phyloP scores from a whole-genome alignment of 192 early-diverging fungal genomes.

The Rhizophagus prolifer region DNA sequence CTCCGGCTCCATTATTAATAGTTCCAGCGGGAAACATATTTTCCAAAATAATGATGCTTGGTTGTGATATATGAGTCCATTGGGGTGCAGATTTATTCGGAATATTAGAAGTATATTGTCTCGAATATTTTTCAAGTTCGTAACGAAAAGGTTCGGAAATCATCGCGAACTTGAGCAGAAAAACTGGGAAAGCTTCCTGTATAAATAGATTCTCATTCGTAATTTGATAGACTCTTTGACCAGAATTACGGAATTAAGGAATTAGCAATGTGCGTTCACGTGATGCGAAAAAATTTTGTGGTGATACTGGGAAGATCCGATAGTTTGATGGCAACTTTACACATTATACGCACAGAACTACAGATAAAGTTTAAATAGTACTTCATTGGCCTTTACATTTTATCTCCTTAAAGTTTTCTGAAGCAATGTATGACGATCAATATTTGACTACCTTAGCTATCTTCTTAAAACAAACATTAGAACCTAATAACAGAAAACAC shows the following conservation, averaged over 20 bases:
- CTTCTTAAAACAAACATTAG: slow-evolving; percentile 60
- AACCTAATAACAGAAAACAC: slow-evolving; percentile 56
- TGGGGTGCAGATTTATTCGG: not conserved
- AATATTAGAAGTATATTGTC: not conserved
- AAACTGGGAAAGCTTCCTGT: no score
- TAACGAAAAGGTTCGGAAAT: not conserved
- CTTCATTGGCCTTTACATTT: not conserved
- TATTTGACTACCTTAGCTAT: slow-evolving; percentile 48
- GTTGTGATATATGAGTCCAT: not conserved
- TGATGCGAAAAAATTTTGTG: no score
- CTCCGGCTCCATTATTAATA: not conserved
- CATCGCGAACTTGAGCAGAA: no score
- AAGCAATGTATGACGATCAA: slow-evolving; percentile 34
- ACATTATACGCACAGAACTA: no score
- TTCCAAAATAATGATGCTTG: not conserved
- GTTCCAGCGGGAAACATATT: not conserved
- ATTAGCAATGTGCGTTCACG: no score
- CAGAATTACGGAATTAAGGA: no score
- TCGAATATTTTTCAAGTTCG: slow-evolving; percentile 6
- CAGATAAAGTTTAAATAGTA: no score
- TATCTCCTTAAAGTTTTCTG: not conserved
- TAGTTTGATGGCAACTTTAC: no score
- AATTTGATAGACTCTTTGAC: no score
- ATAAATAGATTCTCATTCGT: no score
- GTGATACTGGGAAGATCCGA: no score